phyloP scores from a whole-genome alignment of 2,329 filamentous ascomycete genomes.

The Aspergillus fijiensis region DNA sequence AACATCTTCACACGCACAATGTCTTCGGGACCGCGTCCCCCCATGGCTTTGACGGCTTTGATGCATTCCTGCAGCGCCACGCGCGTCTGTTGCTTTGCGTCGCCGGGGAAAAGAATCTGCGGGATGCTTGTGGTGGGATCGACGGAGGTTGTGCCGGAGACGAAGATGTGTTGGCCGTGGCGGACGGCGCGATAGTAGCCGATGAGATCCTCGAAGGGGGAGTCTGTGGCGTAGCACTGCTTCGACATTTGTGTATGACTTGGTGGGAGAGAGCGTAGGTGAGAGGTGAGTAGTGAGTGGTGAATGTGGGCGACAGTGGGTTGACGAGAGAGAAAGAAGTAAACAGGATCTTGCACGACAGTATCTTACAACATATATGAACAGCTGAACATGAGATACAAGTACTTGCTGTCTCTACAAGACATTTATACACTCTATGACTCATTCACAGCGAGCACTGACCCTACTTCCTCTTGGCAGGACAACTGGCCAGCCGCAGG shows the following conservation, averaged over 20 bases:
- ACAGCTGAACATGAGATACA: no score
- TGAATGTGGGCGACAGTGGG: not conserved
- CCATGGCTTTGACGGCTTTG: slow-evolving; percentile 33
- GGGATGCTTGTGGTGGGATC: slow-evolving; percentile 28
- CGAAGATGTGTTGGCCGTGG: slow-evolving; percentile 35
- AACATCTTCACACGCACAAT: slow-evolving; percentile 40
- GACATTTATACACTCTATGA: no score
- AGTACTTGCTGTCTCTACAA: no score
- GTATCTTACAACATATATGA: no score
- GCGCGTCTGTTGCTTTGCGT: slow-evolving; percentile 35
- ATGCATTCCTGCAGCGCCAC: slow-evolving; percentile 29
- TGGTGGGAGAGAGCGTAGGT: not conserved
- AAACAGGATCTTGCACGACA: no score
- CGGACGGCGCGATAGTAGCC: slow-evolving; percentile 43
- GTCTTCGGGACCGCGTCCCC: slow-evolving; percentile 32
- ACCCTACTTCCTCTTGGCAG: no score
- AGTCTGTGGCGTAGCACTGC: slow-evolving; percentile 33
- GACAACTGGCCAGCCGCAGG: no score
- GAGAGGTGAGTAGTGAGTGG: no score
- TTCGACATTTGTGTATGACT: slow-evolving; percentile 12
- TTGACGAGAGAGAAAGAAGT: no score
- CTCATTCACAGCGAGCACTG: no score
- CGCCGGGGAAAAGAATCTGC: slow-evolving; percentile 29
- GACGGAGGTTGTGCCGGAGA: slow-evolving; percentile 42
- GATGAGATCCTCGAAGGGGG: slow-evolving; percentile 38